Percentiles rank a stretch among this genome's conserved stretches.
Conservation (phyloP, 1,284 basidiomycete genomes). For the Pterulicium gracile region DNA sequence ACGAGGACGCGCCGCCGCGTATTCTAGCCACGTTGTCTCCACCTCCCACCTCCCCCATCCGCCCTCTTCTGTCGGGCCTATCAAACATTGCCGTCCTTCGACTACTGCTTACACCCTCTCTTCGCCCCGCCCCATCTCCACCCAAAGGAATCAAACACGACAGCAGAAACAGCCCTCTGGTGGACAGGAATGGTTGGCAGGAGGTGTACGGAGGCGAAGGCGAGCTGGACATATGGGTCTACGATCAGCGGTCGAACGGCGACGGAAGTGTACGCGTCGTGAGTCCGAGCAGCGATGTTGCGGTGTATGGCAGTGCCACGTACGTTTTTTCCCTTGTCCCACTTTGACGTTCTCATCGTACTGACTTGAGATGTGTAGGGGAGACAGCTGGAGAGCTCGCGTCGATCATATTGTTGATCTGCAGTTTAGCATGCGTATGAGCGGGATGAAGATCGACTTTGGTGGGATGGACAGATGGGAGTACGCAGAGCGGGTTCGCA, state of each 20-base stretch:
- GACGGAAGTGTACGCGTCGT: constrained; percentile 58
- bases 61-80: constrained; percentile 30
- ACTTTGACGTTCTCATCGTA: neutral
- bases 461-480: constrained; percentile 69
- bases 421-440: constrained; percentile 52
- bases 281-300: constrained; percentile 42
- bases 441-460: constrained; percentile 63
- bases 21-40: constrained; percentile 19
- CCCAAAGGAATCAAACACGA: constrained; percentile 33
- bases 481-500: constrained; percentile 45
- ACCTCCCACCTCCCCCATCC: constrained; percentile 38
- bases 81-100: constrained; percentile 59
- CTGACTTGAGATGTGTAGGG: neutral
- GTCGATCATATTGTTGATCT: constrained; percentile 61
- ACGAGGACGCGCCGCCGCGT: constrained; percentile 26
- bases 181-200: constrained; percentile 54
- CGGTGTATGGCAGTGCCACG: constrained; percentile 60
- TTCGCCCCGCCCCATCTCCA: constrained; percentile 37
- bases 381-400: constrained; percentile 66
- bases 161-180: constrained; percentile 41
- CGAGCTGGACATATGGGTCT: constrained; percentile 66
- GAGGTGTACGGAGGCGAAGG: constrained; percentile 59
- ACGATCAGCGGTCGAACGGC: constrained; percentile 51
- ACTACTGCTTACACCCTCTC: constrained; percentile 58
- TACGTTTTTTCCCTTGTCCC: constrained; percentile 24